A percentile compares a stretch with the other conserved stretches of the same genome.
phyloP scores from a whole-genome alignment of 257 asterid species.

The Hygrophila difformis region DNA sequence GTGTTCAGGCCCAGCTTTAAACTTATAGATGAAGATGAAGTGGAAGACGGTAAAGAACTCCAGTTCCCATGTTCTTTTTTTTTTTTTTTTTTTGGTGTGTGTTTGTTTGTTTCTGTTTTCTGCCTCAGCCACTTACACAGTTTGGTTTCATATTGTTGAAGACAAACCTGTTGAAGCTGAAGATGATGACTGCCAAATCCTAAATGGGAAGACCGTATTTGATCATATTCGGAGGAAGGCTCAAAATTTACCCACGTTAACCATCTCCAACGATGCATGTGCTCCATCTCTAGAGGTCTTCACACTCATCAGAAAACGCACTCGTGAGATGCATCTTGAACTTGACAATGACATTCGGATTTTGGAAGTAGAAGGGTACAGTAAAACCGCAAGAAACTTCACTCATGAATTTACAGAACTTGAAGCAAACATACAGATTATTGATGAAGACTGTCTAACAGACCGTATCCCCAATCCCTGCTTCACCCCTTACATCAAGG shows the following conservation, averaged over 20 bases:
- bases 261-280: conserved; percentile 26
- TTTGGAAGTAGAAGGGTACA: conserved; percentile 27
- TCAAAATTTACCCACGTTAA: conserved; percentile 52
- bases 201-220: conserved; percentile 60
- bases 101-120: too few relatives aligned
- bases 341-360: conserved; percentile 32
- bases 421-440: conserved; percentile 17
- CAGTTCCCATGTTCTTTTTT: conserved; percentile 14
- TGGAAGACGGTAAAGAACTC: conserved; percentile 44
- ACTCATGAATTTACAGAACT: conserved; percentile 21
- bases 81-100: too few relatives aligned
- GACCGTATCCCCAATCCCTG: conserved; percentile 19
- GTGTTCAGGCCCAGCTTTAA: conserved; percentile 80
- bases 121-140: conserved; percentile 16
- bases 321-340: conserved; percentile 54
- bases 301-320: conserved; percentile 67
- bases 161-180: conserved; percentile 32
- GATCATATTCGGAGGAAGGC: conserved; percentile 81
- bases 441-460: conserved; percentile 18
- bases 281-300: conserved; percentile 65
- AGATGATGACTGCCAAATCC: conserved; percentile 71
- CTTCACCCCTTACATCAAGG: conserved; percentile 17
- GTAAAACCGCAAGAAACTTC: conserved; percentile 19
- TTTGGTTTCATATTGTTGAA: conserved; percentile 23
- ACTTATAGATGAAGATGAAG: conserved; percentile 67